These are phyloP conservation scores for Petunia axillaris DNA, from an alignment of 257 asterid genomes.

Conservation along the genomic window DNA sequence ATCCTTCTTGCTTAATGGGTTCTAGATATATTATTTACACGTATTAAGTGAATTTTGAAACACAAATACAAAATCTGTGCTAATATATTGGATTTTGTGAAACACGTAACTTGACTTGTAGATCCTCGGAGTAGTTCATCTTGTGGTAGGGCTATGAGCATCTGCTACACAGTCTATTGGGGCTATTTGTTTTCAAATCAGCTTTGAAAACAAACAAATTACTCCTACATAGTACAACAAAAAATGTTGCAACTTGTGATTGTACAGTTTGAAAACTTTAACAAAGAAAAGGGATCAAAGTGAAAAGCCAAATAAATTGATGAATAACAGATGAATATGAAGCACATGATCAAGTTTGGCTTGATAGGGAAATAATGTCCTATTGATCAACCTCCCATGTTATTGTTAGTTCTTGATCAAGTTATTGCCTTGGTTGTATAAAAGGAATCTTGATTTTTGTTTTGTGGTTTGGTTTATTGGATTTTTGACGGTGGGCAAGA, in stretches of 20 bases:
- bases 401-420: background rate
- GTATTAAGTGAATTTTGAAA: too few relatives aligned
- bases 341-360: slow-evolving; percentile 17
- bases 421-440: background rate
- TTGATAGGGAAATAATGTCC: background rate
- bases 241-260: slow-evolving; percentile 7
- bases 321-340: background rate
- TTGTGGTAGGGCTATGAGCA: background rate
- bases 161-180: background rate
- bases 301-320: background rate
- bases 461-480: background rate
- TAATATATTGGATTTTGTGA: too few relatives aligned
- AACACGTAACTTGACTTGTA: too few relatives aligned
- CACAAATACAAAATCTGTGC: too few relatives aligned
- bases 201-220: background rate
- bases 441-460: background rate
- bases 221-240: background rate
- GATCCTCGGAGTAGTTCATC: background rate
- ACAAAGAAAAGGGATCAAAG: slow-evolving; percentile 6
- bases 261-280: background rate
- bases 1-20: too few relatives aligned
- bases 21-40: too few relatives aligned
- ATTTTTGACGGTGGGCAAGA: too few relatives aligned
- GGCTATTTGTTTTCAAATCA: background rate
- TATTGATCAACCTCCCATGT: background rate